phyloP scores from a whole-genome alignment of 257 asterid species.

The Solanum virginianum region DNA sequence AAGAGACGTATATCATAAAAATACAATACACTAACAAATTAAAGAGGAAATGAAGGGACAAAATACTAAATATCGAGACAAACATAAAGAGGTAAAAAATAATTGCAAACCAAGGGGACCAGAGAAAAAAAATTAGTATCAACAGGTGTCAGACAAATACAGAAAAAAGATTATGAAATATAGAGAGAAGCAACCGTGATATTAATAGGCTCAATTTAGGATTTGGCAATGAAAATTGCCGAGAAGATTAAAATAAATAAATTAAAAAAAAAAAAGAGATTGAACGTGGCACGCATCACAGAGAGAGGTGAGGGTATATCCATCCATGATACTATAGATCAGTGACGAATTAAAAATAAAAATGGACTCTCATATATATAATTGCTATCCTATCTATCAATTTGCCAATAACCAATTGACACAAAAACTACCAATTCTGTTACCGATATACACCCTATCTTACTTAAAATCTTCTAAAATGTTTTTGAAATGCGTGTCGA shows the following conservation, averaged over 20 bases:
- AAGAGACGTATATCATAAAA: not conserved
- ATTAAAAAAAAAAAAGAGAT: not conserved
- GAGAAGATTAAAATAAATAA: not conserved
- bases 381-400: not conserved
- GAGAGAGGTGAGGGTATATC: not conserved
- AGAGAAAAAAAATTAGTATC: not conserved
- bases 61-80: not conserved
- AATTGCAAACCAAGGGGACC: not conserved
- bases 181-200: not conserved
- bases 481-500: no score
- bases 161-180: not conserved
- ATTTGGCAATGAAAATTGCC: not conserved
- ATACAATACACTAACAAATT: not conserved
- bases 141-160: not conserved
- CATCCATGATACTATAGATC: not conserved
- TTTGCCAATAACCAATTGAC: not conserved
- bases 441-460: not conserved
- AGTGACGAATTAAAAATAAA: not conserved
- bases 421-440: not conserved
- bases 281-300: not conserved
- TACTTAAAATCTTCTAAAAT: no score
- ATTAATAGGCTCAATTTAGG: not conserved
- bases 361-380: not conserved
- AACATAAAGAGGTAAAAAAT: not conserved
- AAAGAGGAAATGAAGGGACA: not conserved